Conservation (phyloP, 2,329 filamentous ascomycete genomes). For the Ophiostoma populinum region DNA sequence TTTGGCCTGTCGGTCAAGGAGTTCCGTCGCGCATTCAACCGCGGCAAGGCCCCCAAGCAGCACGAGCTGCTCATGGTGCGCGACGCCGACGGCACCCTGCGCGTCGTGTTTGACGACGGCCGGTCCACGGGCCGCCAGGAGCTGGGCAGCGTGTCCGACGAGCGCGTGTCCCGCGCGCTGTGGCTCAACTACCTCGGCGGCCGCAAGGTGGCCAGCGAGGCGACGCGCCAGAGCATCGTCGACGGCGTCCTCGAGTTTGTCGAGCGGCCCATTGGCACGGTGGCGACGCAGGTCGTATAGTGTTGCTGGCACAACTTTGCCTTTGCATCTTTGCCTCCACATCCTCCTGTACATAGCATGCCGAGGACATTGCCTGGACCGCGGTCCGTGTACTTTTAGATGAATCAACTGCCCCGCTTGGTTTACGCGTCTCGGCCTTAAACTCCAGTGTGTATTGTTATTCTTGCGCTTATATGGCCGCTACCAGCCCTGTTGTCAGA, state of each 20-base stretch:
- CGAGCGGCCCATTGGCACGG: constrained; percentile 71
- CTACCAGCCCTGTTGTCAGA: no score
- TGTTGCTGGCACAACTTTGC: not conserved
- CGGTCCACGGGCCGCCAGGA: constrained; percentile 29
- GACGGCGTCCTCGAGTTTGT: constrained; percentile 80
- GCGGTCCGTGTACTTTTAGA: no score
- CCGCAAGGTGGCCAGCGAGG: constrained; percentile 70
- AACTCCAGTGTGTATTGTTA: no score
- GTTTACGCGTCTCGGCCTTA: no score
- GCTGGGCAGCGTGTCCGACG: constrained; percentile 59
- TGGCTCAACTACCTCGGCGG: constrained; percentile 88
- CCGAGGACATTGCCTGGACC: no score
- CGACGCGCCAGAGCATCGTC: constrained; percentile 63
- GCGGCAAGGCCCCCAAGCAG: constrained; percentile 63
- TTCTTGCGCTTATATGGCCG: no score
- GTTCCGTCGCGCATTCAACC: constrained; percentile 70
- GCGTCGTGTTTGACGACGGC: constrained; percentile 46
- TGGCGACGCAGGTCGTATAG: constrained; percentile 55
- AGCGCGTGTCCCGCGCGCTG: constrained; percentile 61
- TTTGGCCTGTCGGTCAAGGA: constrained; percentile 61
- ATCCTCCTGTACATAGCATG: not conserved
- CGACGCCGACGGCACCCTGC: constrained; percentile 45
- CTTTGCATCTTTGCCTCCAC: not conserved
- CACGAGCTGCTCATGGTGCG: constrained; percentile 60
- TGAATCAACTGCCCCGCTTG: no score